Evolutionary conservation across 306 rosid genomes (phyloP).

Genomic region (Senna tora): DNA sequence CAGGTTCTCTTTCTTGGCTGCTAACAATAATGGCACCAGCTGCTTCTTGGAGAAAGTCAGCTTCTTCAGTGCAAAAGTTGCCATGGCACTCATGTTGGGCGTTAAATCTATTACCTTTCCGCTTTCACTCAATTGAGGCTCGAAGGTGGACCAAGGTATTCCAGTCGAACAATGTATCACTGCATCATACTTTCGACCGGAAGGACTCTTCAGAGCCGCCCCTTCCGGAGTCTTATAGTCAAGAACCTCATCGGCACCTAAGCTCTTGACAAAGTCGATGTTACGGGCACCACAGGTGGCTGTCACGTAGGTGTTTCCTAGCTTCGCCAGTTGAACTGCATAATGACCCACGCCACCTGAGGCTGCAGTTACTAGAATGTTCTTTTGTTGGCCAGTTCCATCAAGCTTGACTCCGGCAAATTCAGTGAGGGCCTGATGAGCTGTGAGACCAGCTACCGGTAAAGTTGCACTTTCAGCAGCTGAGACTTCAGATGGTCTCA

Average conservation of each 20-base stretch:
- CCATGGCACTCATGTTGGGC: constrained; percentile 35
- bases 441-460: constrained; percentile 70
- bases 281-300: constrained; percentile 79
- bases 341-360: constrained; percentile 67
- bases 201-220: constrained; percentile 62
- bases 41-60: constrained; percentile 67
- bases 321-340: constrained; percentile 75
- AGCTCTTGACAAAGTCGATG: constrained; percentile 59
- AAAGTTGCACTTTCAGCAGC: constrained; percentile 63
- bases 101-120: constrained; percentile 66
- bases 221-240: constrained; percentile 72
- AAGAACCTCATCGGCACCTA: constrained; percentile 80
- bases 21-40: constrained; percentile 45
- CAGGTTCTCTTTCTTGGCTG: constrained; percentile 52
- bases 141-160: constrained; percentile 71
- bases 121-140: constrained; percentile 48
- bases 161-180: constrained; percentile 60
- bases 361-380: constrained; percentile 63
- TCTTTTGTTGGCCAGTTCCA: constrained; percentile 53
- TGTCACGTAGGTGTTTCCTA: constrained; percentile 61
- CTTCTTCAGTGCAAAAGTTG: constrained; percentile 49
- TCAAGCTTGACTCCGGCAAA: constrained; percentile 68
- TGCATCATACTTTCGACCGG: constrained; percentile 64
- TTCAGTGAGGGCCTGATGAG: constrained; percentile 67
- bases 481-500: constrained; percentile 61